Base-by-base conservation (phyloP, 2,329 filamentous ascomycete species). In the Dactylellina cionopaga region DNA sequence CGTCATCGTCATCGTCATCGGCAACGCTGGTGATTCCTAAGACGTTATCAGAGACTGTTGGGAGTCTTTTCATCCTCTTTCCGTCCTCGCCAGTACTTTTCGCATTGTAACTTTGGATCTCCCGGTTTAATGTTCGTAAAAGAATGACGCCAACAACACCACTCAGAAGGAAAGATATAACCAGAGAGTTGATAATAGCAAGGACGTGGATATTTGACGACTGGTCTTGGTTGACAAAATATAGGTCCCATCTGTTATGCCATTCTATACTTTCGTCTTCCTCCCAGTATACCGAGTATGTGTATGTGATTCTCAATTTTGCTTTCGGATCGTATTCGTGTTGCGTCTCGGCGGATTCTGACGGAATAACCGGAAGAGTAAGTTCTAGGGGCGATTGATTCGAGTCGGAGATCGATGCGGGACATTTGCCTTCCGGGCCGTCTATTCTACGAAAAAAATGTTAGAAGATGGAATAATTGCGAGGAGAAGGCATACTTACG, bases 271-370 rank as follows among this genome's bases (percentile, higher is more conserved):
- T 87, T 41, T 89, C 86, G 74, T 96, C 91, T 79, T 96, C 90
- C 55, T 91, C 88, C 82, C 92, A 96, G 80, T 95, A 96, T 11
- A 96, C 90, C 2, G 92, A 94, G 81, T 96, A 96, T 0, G 91
- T 91, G 80, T 93, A 96, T 0, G 92, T 91, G 55, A 96, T 89
- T 1, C 85, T 88, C 52, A 95, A 80, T 1, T 83, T 91, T 11
- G 87, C 86, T 41, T 89, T 86, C 22, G 85, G 82, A 54, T 88
- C 86, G 3, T 64, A 65, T 15, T 60, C 39, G 9, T 52, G 22
- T 17, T 70, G 62, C 10, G 58, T 47, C 29, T 55, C 66, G 11
- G 62, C 66, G 47, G 83, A 81, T 0, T 88, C 88, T 68, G 82
- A 83, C 31, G 29, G 43, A 79, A 91, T 90, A 0, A 86, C 85